Conservation (phyloP, 106 monocot genomes). For the Narthecium ossifragum region DNA sequence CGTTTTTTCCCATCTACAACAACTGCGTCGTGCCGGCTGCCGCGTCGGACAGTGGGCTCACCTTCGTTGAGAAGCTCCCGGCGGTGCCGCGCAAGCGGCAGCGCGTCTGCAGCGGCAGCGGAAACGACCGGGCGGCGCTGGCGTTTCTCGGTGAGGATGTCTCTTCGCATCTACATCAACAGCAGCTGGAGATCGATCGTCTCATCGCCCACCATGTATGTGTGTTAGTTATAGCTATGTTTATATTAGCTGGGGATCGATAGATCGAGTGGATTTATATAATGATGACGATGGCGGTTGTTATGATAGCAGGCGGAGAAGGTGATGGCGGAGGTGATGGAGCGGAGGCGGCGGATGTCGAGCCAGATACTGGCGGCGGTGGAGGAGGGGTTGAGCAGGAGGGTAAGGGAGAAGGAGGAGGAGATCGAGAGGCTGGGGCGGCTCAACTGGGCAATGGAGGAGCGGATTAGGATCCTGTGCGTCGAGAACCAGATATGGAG, state of each 20-base stretch:
- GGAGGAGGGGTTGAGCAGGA: slow-evolving; percentile 13
- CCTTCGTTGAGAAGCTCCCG: background rate
- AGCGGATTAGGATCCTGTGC: slow-evolving; percentile 24
- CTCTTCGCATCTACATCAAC: background rate
- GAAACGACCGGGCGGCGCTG: background rate
- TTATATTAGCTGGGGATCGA: background rate
- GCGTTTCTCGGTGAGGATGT: background rate
- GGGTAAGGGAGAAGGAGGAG: slow-evolving; percentile 49
- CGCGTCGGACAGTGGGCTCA: background rate
- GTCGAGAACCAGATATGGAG: slow-evolving; percentile 57
- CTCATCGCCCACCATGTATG: background rate
- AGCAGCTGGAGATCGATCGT: background rate
- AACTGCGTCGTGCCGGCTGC: background rate
- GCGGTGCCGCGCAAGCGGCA: background rate
- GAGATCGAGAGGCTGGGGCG: slow-evolving; percentile 39
- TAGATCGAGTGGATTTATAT: background rate
- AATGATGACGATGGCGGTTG: too few relatives aligned
- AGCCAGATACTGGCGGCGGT: slow-evolving; percentile 20
- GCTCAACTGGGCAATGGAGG: slow-evolving; percentile 47
- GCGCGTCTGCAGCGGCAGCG: background rate
- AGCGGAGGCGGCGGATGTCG: slow-evolving; percentile 16
- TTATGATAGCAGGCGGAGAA: slow-evolving; percentile 19
- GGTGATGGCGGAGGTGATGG: slow-evolving; percentile 32
- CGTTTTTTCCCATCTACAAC: background rate
- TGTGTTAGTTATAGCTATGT: background rate